phyloP scores from a whole-genome alignment of 768 basidiomycete genomes.

The Termitomyces sp. region DNA sequence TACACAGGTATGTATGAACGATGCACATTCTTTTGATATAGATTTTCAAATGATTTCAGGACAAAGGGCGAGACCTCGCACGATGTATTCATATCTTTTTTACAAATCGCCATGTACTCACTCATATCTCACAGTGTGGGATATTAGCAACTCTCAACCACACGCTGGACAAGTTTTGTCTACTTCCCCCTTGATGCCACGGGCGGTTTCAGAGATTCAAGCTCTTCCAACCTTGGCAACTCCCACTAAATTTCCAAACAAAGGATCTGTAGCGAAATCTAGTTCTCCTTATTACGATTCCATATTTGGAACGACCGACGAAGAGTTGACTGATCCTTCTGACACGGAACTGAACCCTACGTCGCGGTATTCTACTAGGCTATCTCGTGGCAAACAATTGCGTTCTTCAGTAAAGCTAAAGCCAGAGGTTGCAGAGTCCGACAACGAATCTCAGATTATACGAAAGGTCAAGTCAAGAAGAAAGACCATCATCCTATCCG shows the following conservation, averaged over 20 bases:
- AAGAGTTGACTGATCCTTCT: constrained; percentile 24
- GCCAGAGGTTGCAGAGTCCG: constrained; percentile 5
- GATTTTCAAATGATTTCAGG: constrained; percentile 7
- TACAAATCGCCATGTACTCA: not conserved
- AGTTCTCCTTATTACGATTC: constrained; percentile 13
- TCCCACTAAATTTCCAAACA: not conserved
- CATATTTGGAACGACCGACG: constrained; percentile 19
- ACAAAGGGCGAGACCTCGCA: constrained; percentile 22
- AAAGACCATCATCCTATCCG: constrained; percentile 12
- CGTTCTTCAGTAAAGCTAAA: not conserved
- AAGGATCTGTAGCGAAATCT: not conserved
- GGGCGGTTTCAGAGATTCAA: constrained; percentile 1
- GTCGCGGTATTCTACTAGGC: not conserved
- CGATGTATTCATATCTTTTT: constrained; percentile 14
- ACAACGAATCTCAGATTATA: constrained; percentile 5
- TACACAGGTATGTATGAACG: constrained; percentile 16
- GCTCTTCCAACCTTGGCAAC: not conserved
- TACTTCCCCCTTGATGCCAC: constrained; percentile 11
- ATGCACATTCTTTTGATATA: not conserved
- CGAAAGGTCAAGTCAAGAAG: constrained; percentile 5
- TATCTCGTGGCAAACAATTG: not conserved
- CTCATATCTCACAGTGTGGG: constrained; percentile 11
- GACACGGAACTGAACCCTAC: constrained; percentile 7
- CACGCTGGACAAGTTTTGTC: constrained; percentile 2
- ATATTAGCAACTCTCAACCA: constrained; percentile 9